Percentiles rank a stretch among this genome's conserved stretches.
Evolutionary conservation across 805 yeast genomes (phyloP).

Genomic region (Yarrowia hollandica): DNA sequence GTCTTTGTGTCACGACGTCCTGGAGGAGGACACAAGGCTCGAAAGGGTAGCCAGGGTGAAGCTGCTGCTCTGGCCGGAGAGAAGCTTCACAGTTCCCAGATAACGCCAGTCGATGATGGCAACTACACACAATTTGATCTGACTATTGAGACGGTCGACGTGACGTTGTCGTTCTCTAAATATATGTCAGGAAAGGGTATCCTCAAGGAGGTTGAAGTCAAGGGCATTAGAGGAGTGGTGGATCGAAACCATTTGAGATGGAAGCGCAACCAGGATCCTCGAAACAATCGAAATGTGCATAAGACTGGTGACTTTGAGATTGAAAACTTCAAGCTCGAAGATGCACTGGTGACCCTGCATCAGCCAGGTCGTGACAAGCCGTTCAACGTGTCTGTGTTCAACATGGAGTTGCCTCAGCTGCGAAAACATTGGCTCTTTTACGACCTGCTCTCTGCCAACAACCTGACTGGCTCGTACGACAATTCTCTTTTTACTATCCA

Average conservation of each 20-base stretch:
- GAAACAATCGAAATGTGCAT: slow-evolving; percentile 69
- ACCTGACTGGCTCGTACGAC: slow-evolving; percentile 88
- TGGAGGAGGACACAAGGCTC: slow-evolving; percentile 50
- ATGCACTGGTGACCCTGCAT: slow-evolving; percentile 73
- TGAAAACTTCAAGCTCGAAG: slow-evolving; percentile 78
- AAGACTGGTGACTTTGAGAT: slow-evolving; percentile 92
- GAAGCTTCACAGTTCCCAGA: slow-evolving; percentile 41
- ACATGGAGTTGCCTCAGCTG: slow-evolving; percentile 73
- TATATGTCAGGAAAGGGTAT: slow-evolving; percentile 93
- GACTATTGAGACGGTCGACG: slow-evolving; percentile 79
- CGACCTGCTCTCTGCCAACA: slow-evolving; percentile 80
- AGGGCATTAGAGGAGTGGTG: slow-evolving; percentile 87
- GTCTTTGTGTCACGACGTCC: slow-evolving; percentile 89
- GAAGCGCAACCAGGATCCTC: slow-evolving; percentile 80
- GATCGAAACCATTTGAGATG: slow-evolving; percentile 87
- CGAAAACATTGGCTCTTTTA: slow-evolving; percentile 93
- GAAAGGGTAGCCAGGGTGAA: slow-evolving; percentile 70
- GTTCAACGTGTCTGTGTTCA: slow-evolving; percentile 83
- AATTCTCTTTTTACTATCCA: slow-evolving; percentile 91
- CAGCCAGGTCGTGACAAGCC: slow-evolving; percentile 77
- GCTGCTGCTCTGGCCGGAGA: slow-evolving; percentile 51
- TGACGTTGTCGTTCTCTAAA: slow-evolving; percentile 75
- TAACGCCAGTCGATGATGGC: slow-evolving; percentile 62
- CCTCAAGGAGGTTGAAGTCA: slow-evolving; percentile 71
- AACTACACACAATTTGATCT: slow-evolving; percentile 95